Evolutionary conservation across 1,284 basidiomycete genomes (phyloP).

Genomic region (Inonotus obliquus): DNA sequence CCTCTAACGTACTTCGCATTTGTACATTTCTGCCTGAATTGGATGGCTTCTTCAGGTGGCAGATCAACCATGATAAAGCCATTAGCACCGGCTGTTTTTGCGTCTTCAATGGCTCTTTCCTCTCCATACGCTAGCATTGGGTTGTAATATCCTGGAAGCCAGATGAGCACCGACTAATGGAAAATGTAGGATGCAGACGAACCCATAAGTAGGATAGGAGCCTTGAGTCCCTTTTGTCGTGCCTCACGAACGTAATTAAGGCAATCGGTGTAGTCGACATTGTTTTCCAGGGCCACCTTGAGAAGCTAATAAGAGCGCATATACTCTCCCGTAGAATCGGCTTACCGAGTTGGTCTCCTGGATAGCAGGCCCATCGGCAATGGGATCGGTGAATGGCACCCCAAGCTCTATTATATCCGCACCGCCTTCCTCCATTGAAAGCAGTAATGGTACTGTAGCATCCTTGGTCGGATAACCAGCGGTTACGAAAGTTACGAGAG

Average conservation of each 20-base stretch:
- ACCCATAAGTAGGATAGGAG: slow-evolving; percentile 95
- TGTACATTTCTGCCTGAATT: slow-evolving; percentile 86
- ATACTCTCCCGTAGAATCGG: slow-evolving; percentile 9
- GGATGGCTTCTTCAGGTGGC: slow-evolving; percentile 93
- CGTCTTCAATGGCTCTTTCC: slow-evolving; percentile 88
- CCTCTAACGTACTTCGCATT: slow-evolving; percentile 61
- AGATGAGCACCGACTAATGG: background rate
- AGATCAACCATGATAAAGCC: slow-evolving; percentile 98
- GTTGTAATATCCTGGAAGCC: slow-evolving; percentile 84
- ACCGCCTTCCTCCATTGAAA: slow-evolving; percentile 90
- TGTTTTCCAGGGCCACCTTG: slow-evolving; percentile 79
- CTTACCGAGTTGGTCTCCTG: slow-evolving; percentile 88
- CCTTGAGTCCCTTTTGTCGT: slow-evolving; percentile 73
- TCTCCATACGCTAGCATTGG: slow-evolving; percentile 94
- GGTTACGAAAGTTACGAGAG: slow-evolving; percentile 86
- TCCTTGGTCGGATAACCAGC: slow-evolving; percentile 80
- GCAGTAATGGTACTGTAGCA: slow-evolving; percentile 84
- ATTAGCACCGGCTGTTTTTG: slow-evolving; percentile 86
- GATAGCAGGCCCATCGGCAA: slow-evolving; percentile 90
- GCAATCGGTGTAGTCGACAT: slow-evolving; percentile 72
- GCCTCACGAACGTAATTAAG: slow-evolving; percentile 79
- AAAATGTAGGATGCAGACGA: slow-evolving; percentile 22
- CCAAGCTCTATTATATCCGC: slow-evolving; percentile 96
- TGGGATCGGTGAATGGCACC: slow-evolving; percentile 94
- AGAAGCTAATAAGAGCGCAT: background rate